Evolutionary conservation across 2,329 filamentous ascomycete species (phyloP).

Genomic region (Fusarium fujikuroi): DNA sequence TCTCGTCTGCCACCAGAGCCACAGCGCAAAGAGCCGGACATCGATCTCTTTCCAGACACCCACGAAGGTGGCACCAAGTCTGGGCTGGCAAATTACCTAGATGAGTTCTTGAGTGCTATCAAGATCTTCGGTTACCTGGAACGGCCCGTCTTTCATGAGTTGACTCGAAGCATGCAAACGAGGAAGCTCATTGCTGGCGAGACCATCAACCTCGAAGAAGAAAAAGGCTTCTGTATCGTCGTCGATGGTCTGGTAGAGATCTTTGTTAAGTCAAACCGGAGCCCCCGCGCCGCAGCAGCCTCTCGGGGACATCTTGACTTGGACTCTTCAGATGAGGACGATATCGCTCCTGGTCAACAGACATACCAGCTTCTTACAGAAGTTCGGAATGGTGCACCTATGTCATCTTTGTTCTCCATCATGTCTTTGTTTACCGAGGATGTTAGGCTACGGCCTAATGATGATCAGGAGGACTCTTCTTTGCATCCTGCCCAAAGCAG

Average conservation of each 20-base stretch:
- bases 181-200: slow-evolving; percentile 95
- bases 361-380: slow-evolving; percentile 96
- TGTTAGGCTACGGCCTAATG: slow-evolving; percentile 80
- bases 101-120: slow-evolving; percentile 98
- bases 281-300: slow-evolving; percentile 52
- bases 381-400: slow-evolving; percentile 96
- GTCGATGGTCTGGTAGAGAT: slow-evolving; percentile 97
- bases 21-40: slow-evolving; percentile 92
- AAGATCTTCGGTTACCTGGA: slow-evolving; percentile 99
- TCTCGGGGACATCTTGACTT: slow-evolving; percentile 41
- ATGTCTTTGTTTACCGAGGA: slow-evolving; percentile 97
- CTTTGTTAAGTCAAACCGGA: slow-evolving; percentile 89
- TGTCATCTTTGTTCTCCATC: slow-evolving; percentile 98
- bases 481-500: slow-evolving; percentile 40
- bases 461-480: slow-evolving; percentile 68
- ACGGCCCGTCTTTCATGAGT: slow-evolving; percentile 94
- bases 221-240: slow-evolving; percentile 97
- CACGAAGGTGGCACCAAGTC: slow-evolving; percentile 91
- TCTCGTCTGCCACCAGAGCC: slow-evolving; percentile 92
- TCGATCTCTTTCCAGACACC: slow-evolving; percentile 93
- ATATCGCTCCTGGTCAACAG: slow-evolving; percentile 74
- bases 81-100: slow-evolving; percentile 93
- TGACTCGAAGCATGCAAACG: slow-evolving; percentile 98
- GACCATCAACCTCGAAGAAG: slow-evolving; percentile 93
- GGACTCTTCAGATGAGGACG: slow-evolving; percentile 73